phyloP scores from a whole-genome alignment of 2,329 filamentous ascomycete species.

The Pseudophaeomoniella oleicola region DNA sequence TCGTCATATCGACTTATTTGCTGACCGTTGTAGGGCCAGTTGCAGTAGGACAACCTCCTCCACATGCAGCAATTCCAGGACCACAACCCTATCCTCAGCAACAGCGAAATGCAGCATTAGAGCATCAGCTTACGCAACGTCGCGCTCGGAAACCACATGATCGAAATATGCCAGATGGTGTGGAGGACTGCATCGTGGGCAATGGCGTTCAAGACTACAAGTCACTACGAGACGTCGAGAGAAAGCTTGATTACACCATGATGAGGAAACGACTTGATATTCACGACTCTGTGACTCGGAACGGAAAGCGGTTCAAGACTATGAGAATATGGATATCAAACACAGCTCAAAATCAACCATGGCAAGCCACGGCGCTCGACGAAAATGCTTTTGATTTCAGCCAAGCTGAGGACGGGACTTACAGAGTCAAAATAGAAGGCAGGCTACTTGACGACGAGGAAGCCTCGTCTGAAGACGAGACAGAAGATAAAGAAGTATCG shows the following conservation, averaged over 20 bases:
- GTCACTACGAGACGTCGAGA: constrained; percentile 72
- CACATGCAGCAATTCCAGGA: constrained; percentile 9
- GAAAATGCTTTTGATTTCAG: constrained; percentile 71
- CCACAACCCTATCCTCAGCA: constrained; percentile 13
- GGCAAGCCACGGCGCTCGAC: constrained; percentile 60
- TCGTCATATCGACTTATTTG: not conserved
- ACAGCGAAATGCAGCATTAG: constrained; percentile 11
- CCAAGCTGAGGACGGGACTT: constrained; percentile 62
- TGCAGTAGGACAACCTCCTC: constrained; percentile 7
- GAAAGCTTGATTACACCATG: constrained; percentile 78
- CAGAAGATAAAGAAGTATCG: constrained; percentile 27
- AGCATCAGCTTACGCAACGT: constrained; percentile 44
- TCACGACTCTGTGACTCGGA: constrained; percentile 62
- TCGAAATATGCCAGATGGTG: constrained; percentile 81
- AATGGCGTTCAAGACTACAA: constrained; percentile 73
- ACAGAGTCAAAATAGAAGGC: constrained; percentile 84
- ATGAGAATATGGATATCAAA: constrained; percentile 92
- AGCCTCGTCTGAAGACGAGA: not conserved
- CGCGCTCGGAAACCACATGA: constrained; percentile 84
- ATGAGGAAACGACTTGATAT: constrained; percentile 89
- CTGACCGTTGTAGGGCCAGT: not conserved
- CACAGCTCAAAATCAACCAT: constrained; percentile 83
- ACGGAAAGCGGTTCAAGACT: constrained; percentile 66
- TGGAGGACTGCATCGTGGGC: constrained; percentile 69
- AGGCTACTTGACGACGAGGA: constrained; percentile 55